These are phyloP conservation scores for Ogataea ramenticola DNA, from an alignment of 805 yeast genomes.

Conservation along the genomic window DNA sequence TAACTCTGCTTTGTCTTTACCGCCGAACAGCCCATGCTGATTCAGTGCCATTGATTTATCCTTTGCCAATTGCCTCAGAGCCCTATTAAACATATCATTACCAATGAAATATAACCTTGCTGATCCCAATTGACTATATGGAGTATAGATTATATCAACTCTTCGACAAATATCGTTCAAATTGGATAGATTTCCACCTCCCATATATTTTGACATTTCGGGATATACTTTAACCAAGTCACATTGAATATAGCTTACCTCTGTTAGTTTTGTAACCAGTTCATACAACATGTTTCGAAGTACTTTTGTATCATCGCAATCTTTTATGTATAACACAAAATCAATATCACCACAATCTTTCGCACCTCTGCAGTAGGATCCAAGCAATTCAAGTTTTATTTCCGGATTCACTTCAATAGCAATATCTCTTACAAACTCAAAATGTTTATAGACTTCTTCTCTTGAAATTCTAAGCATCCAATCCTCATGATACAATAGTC, in stretches of 20 bases:
- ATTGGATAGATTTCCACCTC: conserved; percentile 27
- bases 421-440: conserved; percentile 22
- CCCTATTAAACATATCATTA: conserved; percentile 42
- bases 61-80: conserved; percentile 35
- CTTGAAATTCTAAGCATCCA: conserved; percentile 39
- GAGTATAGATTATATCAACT: conserved; percentile 43
- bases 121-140: conserved; percentile 39
- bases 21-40: conserved; percentile 35
- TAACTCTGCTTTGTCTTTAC: conserved; percentile 11
- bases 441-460: conserved; percentile 35
- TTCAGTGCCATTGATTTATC: conserved; percentile 31
- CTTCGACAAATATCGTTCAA: conserved; percentile 35
- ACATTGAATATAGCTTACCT: conserved; percentile 15
- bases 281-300: conserved; percentile 10
- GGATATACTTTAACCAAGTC: conserved; percentile 11
- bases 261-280: conserved; percentile 8
- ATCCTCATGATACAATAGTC: conserved; percentile 40
- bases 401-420: not conserved
- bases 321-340: conserved; percentile 34
- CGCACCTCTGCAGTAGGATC: conserved; percentile 47
- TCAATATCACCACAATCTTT: conserved; percentile 46
- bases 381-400: conserved; percentile 29
- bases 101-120: conserved; percentile 49
- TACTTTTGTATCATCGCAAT: conserved; percentile 16
- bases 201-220: conserved; percentile 24